Base-by-base conservation (phyloP, 805 yeast species). In the Ogataea saltuana region DNA sequence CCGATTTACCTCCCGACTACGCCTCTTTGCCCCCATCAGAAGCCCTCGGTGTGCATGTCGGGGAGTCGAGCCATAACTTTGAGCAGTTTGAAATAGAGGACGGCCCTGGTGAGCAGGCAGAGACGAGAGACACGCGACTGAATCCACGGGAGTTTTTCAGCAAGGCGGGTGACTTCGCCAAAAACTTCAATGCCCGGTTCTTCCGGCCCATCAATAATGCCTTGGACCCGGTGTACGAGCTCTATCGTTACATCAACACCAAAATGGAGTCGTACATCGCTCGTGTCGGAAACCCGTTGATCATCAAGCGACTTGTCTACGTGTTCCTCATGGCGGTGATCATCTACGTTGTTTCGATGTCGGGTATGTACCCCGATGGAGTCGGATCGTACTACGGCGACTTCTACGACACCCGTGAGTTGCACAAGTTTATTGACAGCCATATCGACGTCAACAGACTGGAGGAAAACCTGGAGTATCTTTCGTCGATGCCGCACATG, bases 271-370 rank as follows among this genome's bases (percentile, higher is more conserved):
- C 68, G 22, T 63, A 71, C 20, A 63, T 91, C 10, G 70, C 81
- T 15, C 76, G 76, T 46, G 53, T 86, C n/a, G 96, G 97, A 4
- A 88, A 90, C 58, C 97, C 97, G 4, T 64, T 88, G 36, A 84
- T 91, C 20, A 80, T 90, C 20, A 84, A 85, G 53, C 70, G 98
- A 31, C 69, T 90, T 29, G 62, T 86, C 3, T 88, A 88, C 55
- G 85, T 91, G 9, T 55, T 81, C 2, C 58, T 83, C 36, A 76
- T 88, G 51, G 77, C 88, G n/a, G 45, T 67, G 0, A 54, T 83
- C 4, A 67, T 87, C 4, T 81, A 81, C 51, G 53, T 76, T 18
- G 70, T 86, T 2, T 72, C 88, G 6, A 61, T 76, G 26, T 74
- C 83, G 41, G 85, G 85, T 4, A 48, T 75, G 12, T 59, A 78